Evolutionary conservation across 2,329 filamentous ascomycete genomes (phyloP), one percentile per base, ranked within the genome.

Genomic region (Penicillium sp.): DNA sequence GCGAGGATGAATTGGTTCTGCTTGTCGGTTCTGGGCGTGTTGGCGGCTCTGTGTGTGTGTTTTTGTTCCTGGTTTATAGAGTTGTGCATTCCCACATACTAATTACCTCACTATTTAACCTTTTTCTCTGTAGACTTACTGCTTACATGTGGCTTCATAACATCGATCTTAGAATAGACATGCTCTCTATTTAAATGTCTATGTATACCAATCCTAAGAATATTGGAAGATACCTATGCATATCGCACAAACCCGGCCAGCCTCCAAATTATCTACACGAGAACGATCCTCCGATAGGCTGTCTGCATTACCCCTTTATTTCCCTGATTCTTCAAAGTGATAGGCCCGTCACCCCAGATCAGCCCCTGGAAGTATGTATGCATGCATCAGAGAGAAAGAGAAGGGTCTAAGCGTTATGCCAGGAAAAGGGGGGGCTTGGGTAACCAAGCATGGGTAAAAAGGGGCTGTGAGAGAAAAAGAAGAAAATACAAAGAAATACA

Each of bases 41-140:
- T 13, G 47, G 40, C 5, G 40, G 41, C 45, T n/a, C 27, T 50
- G 25, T 43, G 21, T 52, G 21, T 52, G 33, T 50, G 41, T 48
- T 25, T 31, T 52, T 29, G 17, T 38, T 37, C 13, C 21, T 43
- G 38, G 35, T 48, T 35, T 27, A 57, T 57, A 54, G 42, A 57
- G 35, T 19, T 54, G 27, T 47, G 42, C 29, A 57, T 54, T 35
- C 40, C 21, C 55, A 57, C 43, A 57, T 54, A 48, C 50, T 57
- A 57, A 54, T 57, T 57, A 54, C 35, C 27, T 21, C 21, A 15
- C 25, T 25, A 31, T n/a, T 49, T 31, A 3, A 23, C 2, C 0
- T 15, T 40, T 23, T 19, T n/a, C 27, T 27, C 25, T 29, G 31
- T 35, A 33, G 27, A 47, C 19, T 15, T 6, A 10, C n/a, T 21